phyloP scores from a whole-genome alignment of 2,329 filamentous ascomycete species.

The Pseudogymnoascus sp. region DNA sequence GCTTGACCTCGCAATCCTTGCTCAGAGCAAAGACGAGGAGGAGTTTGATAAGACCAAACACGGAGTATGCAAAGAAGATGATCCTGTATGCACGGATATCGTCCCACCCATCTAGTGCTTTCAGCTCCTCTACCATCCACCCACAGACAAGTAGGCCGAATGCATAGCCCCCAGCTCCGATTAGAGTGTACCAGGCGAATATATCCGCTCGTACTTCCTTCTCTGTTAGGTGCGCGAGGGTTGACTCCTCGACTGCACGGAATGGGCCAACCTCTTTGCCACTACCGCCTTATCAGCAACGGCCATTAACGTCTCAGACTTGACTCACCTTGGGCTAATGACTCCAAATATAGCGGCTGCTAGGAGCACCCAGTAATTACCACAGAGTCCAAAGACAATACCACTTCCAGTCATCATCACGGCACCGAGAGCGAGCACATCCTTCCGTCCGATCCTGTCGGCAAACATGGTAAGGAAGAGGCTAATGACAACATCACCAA shows the following conservation, averaged over 20 bases:
- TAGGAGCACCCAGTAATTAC: slow-evolving; percentile 52
- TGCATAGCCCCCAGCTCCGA: slow-evolving; percentile 53
- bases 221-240: slow-evolving; percentile 48
- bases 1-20: slow-evolving; percentile 31
- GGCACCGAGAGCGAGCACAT: slow-evolving; percentile 48
- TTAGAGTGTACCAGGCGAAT: slow-evolving; percentile 55
- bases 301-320: slow-evolving; percentile 12
- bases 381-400: slow-evolving; percentile 43
- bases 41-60: slow-evolving; percentile 51
- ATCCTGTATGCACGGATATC: slow-evolving; percentile 43
- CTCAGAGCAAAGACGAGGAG: slow-evolving; percentile 44
- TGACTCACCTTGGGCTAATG: slow-evolving; percentile 46
- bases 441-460: slow-evolving; percentile 48
- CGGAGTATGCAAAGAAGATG: slow-evolving; percentile 52
- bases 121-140: slow-evolving; percentile 49
- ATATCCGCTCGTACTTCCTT: slow-evolving; percentile 44
- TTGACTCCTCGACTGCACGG: slow-evolving; percentile 54
- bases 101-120: slow-evolving; percentile 36
- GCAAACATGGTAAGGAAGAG: slow-evolving; percentile 52
- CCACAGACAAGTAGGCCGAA: slow-evolving; percentile 53
- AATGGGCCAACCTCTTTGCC: slow-evolving; percentile 60
- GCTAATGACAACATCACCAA: slow-evolving; percentile 53
- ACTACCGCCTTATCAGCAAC: slow-evolving; percentile 27
- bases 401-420: slow-evolving; percentile 50
- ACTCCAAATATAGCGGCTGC: slow-evolving; percentile 52